These are phyloP conservation scores for Dictyostelium purpureum DNA, from an alignment of 78 protist genomes.

Conservation along the genomic window DNA sequence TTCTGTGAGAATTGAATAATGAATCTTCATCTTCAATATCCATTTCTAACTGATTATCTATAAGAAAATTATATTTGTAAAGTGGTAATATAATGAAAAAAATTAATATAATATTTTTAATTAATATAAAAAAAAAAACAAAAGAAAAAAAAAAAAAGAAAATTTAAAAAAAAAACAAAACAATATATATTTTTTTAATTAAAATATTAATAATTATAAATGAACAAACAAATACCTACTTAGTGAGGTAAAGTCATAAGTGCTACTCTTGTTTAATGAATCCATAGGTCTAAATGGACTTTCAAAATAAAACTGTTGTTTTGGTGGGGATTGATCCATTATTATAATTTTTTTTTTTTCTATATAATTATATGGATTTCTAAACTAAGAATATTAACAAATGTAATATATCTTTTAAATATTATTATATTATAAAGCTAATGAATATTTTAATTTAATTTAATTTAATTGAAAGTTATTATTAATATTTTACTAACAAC, in stretches of 20 bases:
- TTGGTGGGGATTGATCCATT: not conserved
- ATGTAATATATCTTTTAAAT: too few species aligned
- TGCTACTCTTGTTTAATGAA: not conserved
- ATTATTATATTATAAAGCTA: too few species aligned
- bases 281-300: not conserved
- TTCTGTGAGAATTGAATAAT: not conserved
- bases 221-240: too few species aligned
- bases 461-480: too few species aligned
- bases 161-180: not conserved
- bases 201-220: too few species aligned
- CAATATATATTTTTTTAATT: too few species aligned
- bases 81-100: not conserved
- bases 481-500: too few species aligned
- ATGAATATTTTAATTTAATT: too few species aligned
- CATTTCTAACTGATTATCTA: not conserved
- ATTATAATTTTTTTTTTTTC: not conserved
- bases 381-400: too few species aligned
- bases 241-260: not conserved
- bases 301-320: not conserved
- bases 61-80: too few species aligned
- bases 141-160: not conserved
- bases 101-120: too few species aligned
- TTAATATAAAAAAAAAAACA: not conserved
- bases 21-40: constrained; percentile 21
- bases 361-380: too few species aligned